These are phyloP conservation scores for Kurtzmaniella quercitrusa DNA, from an alignment of 1,139 yeast species.

Conservation along the genomic window DNA sequence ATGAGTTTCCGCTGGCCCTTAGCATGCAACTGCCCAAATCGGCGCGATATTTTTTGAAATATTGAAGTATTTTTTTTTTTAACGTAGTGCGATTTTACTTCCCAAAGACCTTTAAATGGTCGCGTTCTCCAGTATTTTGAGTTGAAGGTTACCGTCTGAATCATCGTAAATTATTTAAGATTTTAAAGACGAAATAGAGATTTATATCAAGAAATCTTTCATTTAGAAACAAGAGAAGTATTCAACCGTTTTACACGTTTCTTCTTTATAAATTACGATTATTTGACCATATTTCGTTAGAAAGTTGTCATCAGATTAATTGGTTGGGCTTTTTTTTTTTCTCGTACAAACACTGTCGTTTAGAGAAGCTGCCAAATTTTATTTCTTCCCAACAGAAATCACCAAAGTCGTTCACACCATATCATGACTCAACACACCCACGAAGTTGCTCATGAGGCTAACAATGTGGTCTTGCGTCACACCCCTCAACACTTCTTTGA, in stretches of 20 bases:
- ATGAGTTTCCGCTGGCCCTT: conserved; percentile 1
- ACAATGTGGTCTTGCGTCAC: conserved; percentile 53
- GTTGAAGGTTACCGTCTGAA: neutral
- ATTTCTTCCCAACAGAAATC: conserved; percentile 1
- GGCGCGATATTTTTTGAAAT: neutral
- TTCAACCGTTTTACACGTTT: neutral
- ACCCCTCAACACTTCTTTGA: conserved; percentile 76
- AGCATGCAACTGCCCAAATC: conserved; percentile 1
- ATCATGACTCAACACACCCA: conserved; percentile 22
- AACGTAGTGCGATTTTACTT: neutral
- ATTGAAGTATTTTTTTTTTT: neutral
- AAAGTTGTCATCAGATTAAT: neutral
- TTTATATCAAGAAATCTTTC: neutral
- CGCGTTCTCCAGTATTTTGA: neutral
- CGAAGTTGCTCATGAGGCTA: conserved; percentile 78
- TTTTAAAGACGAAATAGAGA: neutral
- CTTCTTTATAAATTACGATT: neutral
- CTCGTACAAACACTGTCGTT: neutral
- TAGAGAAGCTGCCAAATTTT: conserved; percentile 1
- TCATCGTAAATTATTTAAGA: neutral
- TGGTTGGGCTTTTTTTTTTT: neutral
- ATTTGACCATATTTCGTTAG: neutral
- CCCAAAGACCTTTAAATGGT: neutral
- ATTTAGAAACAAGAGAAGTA: neutral
- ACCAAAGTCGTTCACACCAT: neutral